These are phyloP conservation scores for Flaveria sonorensis DNA, from an alignment of 129 eudicot genomes.

Conservation along the genomic window DNA sequence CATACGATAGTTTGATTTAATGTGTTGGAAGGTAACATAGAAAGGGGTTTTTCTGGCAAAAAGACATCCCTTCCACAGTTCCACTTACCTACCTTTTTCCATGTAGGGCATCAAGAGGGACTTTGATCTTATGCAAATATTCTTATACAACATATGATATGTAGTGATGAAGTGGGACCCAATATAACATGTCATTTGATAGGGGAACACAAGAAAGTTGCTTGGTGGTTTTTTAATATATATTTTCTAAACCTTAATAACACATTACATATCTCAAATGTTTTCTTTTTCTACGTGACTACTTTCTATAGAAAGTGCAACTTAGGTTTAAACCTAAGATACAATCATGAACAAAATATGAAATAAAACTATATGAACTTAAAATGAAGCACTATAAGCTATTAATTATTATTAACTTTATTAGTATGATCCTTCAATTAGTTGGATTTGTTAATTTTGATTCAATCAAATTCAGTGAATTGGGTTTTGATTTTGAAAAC, in stretches of 20 bases:
- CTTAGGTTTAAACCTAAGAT: no score
- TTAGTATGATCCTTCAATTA: no score
- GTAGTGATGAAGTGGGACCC: conserved; percentile 18
- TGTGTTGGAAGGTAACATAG: conserved; percentile 36
- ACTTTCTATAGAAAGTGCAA: neutral
- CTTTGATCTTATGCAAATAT: conserved; percentile 22
- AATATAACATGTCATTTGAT: conserved; percentile 7
- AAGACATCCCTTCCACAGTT: conserved; percentile 35
- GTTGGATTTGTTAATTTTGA: no score
- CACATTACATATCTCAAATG: neutral
- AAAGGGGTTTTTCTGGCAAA: conserved; percentile 28
- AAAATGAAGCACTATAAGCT: no score
- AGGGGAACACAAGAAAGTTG: conserved; percentile 27
- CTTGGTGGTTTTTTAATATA: neutral
- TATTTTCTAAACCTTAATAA: neutral
- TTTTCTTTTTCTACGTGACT: neutral
- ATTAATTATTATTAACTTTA: no score
- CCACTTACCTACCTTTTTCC: neutral
- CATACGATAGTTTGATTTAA: neutral
- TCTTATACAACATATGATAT: conserved; percentile 20
- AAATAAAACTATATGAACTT: neutral
- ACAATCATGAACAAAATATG: neutral
- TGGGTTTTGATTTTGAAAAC: no score
- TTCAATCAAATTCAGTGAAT: no score
- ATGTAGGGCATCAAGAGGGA: conserved; percentile 24